A percentile compares a stretch with the other conserved stretches of the same genome.
phyloP scores from a whole-genome alignment of 192 early-diverging fungal species.

The Polychytrium aggregatum region DNA sequence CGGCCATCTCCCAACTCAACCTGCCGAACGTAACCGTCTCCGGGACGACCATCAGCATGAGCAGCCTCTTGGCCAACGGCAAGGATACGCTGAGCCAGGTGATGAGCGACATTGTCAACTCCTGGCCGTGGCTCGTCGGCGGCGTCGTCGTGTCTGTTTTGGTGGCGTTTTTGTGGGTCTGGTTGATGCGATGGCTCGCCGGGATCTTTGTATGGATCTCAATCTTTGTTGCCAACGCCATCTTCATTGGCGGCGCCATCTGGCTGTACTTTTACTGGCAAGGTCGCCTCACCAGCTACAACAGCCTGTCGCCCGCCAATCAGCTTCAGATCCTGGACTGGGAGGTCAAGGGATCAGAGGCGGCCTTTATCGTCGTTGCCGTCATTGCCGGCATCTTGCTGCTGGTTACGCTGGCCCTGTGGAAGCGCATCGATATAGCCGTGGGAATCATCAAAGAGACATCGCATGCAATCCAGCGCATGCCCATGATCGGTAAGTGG shows the following conservation, averaged over 20 bases:
- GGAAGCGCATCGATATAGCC: slow-evolving; percentile 39
- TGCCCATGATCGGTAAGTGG: slow-evolving; percentile 31
- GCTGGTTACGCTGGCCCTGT: slow-evolving; percentile 31
- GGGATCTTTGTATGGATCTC: slow-evolving; percentile 5
- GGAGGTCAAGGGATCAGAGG: slow-evolving; percentile 5
- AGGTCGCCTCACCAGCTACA: too few species aligned
- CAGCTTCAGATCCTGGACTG: not conserved
- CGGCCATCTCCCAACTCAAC: not conserved
- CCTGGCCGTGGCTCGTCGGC: slow-evolving; percentile 7
- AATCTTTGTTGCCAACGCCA: too few species aligned
- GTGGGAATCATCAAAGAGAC: slow-evolving; percentile 39
- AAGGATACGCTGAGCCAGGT: not conserved
- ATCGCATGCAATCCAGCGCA: slow-evolving; percentile 18
- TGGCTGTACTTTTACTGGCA: slow-evolving; percentile 6
- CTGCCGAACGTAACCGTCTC: not conserved
- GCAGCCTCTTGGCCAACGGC: not conserved
- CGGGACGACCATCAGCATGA: not conserved
- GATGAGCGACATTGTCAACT: slow-evolving; percentile 1
- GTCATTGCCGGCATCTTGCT: slow-evolving; percentile 25
- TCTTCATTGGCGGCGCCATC: too few species aligned
- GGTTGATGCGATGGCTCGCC: slow-evolving; percentile 23
- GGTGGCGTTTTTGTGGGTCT: slow-evolving; percentile 25
- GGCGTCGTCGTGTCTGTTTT: slow-evolving; percentile 15
- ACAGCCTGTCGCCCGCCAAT: not conserved
- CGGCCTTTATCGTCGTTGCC: slow-evolving; percentile 11